Evolutionary conservation across 1,139 yeast genomes (phyloP).

Genomic region (Entelexis paramagnoliae): DNA sequence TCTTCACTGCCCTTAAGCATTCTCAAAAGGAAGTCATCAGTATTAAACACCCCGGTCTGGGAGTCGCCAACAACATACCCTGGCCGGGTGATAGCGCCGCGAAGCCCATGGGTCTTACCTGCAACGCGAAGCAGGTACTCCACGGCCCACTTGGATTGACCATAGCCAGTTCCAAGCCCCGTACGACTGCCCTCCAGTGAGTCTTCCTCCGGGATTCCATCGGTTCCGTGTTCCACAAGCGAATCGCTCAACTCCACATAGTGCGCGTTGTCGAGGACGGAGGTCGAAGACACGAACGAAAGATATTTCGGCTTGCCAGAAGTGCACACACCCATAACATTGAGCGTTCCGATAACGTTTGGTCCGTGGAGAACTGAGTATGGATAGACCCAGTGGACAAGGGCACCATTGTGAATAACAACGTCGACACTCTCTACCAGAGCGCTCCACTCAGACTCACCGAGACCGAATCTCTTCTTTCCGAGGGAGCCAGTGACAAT

Average conservation of each 20-base stretch:
- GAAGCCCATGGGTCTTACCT: constrained; percentile 63
- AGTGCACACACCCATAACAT: constrained; percentile 68
- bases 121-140: constrained; percentile 82
- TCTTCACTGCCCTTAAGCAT: no score
- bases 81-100: constrained; percentile 86
- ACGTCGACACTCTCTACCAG: constrained; percentile 59
- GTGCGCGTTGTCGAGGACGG: constrained; percentile 76
- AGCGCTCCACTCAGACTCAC: constrained; percentile 45
- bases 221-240: constrained; percentile 49
- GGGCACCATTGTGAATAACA: constrained; percentile 90
- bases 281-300: constrained; percentile 90
- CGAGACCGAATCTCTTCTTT: constrained; percentile 57
- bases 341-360: constrained; percentile 78
- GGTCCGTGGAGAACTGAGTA: constrained; percentile 84
- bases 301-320: constrained; percentile 76
- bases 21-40: no score
- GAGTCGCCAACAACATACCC: constrained; percentile 92
- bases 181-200: constrained; percentile 66
- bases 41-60: constrained; percentile 72
- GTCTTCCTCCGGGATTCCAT: constrained; percentile 73
- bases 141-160: constrained; percentile 96
- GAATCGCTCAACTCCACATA: constrained; percentile 69
- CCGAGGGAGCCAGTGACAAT: constrained; percentile 80
- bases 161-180: constrained; percentile 91
- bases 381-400: constrained; percentile 98